Base-by-base conservation (phyloP, 495 filamentous ascomycete species). In the Neurospora sp. region DNA sequence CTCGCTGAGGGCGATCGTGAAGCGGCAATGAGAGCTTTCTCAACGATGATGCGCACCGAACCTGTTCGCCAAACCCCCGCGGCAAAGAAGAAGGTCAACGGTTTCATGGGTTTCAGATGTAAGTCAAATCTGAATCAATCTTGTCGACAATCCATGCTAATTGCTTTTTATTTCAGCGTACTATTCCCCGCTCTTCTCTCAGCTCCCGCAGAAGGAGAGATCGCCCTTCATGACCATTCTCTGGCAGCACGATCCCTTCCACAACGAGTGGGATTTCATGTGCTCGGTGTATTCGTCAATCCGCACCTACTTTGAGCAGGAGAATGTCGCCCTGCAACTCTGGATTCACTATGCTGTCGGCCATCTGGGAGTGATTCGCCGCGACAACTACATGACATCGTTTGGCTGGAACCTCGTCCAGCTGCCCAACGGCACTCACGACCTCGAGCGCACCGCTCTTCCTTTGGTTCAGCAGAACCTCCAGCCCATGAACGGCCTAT, bases 181-280 rank as follows among this genome's bases (percentile, higher is more conserved):
- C 45, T 75, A 75, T 38, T 75, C 74, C 12, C 39, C 61, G n/a
- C 41, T 76, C 14, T 76, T 76, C 47, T 69, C 72, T 35, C 68
- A 72, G 39, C 39, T 72, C 27, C 74, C 53, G n/a, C 74, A 76
- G 18, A 74, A 73, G 65, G 38, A 72, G 45, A 70, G 73, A 18
- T 76, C 76, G 22, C 75, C 71, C 35, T 75, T 79, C 37, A 71
- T 79, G 45, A 77, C 76, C 14, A 69, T 53, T 14, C 76, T 76
- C 4, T 78, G 75, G 78, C 73, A 73, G 59, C 68, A 74, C 37
- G 75, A 77, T 22, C 71, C 74, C 1, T 75, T 76, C 41, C 77
- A 78, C 45, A 74, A 76, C n/a, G 78, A 78, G 27, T 78, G 75
- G 75, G 71, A 79, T 69, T 76, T 78, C 70, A 73, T 78, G 77